These are phyloP conservation scores for Bacterosira constricta DNA, from an alignment of 108 stramenopile genomes.

Conservation along the genomic window DNA sequence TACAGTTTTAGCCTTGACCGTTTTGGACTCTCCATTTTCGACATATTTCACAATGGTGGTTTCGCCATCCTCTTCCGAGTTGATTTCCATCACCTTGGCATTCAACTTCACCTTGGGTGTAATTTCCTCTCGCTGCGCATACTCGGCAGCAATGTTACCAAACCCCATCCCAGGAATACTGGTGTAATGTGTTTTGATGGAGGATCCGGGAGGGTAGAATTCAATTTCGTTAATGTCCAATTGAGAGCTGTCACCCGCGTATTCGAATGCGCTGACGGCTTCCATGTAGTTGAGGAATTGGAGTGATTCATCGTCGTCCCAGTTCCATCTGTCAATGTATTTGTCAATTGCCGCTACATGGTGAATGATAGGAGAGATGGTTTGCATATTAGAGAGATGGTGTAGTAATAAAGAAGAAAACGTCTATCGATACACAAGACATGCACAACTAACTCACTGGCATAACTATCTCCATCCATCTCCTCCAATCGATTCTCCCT, in stretches of 20 bases:
- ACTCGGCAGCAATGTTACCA: slow-evolving; percentile 1
- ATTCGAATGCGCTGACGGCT: neutral
- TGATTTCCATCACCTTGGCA: slow-evolving; percentile 1
- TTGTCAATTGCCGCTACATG: slow-evolving; percentile 1
- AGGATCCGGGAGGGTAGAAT: neutral
- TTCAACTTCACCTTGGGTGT: slow-evolving; percentile 9
- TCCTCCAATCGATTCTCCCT: neutral
- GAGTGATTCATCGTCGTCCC: neutral
- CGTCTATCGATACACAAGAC: neutral
- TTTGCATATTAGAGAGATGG: neutral
- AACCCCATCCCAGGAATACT: slow-evolving; percentile 16
- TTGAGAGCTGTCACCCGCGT: neutral
- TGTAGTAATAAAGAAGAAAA: neutral
- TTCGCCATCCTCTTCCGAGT: neutral
- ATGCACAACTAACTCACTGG: neutral
- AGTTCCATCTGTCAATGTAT: neutral
- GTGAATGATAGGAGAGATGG: neutral
- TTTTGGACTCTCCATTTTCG: neutral
- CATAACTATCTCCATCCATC: neutral
- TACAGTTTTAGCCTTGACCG: slow-evolving; percentile 8
- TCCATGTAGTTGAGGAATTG: neutral
- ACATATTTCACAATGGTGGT: neutral
- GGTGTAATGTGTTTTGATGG: neutral
- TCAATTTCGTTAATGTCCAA: slow-evolving; percentile 1
- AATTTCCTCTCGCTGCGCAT: slow-evolving; percentile 8